Evolutionary conservation across 441 rosid species (phyloP).

Genomic region (Adansonia rubrostipa): DNA sequence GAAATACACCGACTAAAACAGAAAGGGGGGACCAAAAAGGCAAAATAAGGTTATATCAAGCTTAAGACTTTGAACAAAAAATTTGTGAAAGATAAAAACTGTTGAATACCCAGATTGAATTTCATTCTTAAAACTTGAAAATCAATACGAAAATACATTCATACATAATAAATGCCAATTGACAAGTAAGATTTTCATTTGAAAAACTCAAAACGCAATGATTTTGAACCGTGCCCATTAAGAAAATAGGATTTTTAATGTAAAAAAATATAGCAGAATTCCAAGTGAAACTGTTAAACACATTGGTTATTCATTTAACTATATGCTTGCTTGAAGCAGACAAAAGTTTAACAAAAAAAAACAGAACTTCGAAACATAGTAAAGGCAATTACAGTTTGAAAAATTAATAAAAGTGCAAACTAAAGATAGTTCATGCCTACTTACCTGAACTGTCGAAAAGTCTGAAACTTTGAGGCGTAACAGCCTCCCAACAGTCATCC

Average conservation of each 20-base stretch:
- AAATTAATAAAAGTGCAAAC: not conserved
- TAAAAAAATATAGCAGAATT: not conserved
- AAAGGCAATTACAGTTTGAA: not conserved
- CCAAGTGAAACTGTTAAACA: conserved; percentile 9
- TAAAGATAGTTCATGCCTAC: not conserved
- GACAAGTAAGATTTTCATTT: not conserved
- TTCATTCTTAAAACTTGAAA: conserved; percentile 17
- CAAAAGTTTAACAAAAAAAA: not conserved
- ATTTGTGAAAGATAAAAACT: not conserved
- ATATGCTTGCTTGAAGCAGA: conserved; percentile 11
- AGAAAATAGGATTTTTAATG: not conserved
- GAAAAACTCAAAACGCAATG: not conserved
- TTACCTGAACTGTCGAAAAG: conserved; percentile 1
- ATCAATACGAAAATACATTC: conserved; percentile 1
- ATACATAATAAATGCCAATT: not conserved
- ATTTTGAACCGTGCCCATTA: conserved; percentile 11
- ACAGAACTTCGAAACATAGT: not conserved
- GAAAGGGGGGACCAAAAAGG: not conserved
- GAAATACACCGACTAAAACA: conserved; percentile 1
- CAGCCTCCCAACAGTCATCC: conserved; percentile 20
- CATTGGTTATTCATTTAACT: not conserved
- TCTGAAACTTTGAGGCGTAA: not conserved
- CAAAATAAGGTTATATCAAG: not conserved
- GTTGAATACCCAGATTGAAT: conserved; percentile 15
- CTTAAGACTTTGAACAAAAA: conserved; percentile 11